A percentile compares a stretch with the other conserved stretches of the same genome.
Conservation (phyloP, 352 stramenopile species). For the Phytophthora pistaciae region DNA sequence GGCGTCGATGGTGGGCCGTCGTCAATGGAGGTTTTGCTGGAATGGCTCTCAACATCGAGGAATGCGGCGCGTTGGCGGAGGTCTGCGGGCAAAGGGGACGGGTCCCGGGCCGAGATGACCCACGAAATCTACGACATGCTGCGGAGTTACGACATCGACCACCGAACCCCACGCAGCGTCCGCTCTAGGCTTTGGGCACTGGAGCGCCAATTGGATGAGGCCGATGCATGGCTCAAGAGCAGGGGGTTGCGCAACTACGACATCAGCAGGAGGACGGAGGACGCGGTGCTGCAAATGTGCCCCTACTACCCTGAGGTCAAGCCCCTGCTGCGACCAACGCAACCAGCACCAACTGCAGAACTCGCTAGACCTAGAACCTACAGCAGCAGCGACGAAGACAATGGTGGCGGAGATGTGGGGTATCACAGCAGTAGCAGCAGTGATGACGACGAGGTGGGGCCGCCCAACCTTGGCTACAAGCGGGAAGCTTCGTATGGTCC, state of each 20-base stretch:
- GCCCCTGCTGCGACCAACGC: background rate
- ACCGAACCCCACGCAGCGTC: background rate
- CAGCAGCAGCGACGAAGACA: too few relatives aligned
- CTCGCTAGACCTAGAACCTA: too few relatives aligned
- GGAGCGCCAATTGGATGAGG: background rate
- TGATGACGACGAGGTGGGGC: background rate
- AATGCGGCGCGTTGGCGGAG: slow-evolving; percentile 2
- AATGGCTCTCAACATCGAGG: background rate
- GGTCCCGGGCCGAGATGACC: background rate
- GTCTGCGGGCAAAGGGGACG: background rate
- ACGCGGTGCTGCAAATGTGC: slow-evolving; percentile 10
- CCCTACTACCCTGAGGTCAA: slow-evolving; percentile 4
- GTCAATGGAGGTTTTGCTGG: slow-evolving; percentile 18
- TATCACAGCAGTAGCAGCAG: too few relatives aligned
- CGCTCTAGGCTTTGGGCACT: background rate
- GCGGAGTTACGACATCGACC: background rate
- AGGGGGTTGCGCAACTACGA: background rate
- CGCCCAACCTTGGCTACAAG: too few relatives aligned
- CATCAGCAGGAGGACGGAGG: background rate
- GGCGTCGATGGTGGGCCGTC: slow-evolving; percentile 8
- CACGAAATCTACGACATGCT: slow-evolving; percentile 1
- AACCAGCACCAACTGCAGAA: background rate
- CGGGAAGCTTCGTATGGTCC: background rate
- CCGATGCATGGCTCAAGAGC: slow-evolving; percentile 1
- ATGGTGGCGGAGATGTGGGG: too few relatives aligned